Evolutionary conservation across 2,329 filamentous ascomycete genomes (phyloP).

Genomic region (Knufia petricola): DNA sequence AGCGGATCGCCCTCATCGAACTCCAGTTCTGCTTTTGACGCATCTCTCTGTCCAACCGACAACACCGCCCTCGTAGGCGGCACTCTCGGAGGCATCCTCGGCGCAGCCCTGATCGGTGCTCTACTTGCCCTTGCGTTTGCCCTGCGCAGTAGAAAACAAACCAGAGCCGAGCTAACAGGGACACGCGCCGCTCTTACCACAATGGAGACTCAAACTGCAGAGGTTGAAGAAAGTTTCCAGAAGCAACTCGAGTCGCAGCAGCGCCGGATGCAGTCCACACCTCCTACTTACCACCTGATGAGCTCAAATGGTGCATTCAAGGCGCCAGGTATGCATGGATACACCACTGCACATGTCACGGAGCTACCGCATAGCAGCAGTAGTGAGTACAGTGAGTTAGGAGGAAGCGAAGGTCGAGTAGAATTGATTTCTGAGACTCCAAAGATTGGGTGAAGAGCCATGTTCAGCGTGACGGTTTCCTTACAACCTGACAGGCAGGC

Average conservation of each 20-base stretch:
- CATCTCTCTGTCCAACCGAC: constrained; percentile 2
- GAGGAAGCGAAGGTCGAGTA: not conserved
- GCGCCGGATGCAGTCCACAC: not conserved
- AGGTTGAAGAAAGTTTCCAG: constrained; percentile 12
- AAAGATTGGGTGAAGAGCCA: not conserved
- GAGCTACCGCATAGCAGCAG: not conserved
- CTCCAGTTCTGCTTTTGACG: not conserved
- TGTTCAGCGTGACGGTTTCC: too few species aligned
- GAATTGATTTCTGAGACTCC: not conserved
- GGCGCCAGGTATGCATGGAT: not conserved
- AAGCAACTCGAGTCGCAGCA: constrained; percentile 10
- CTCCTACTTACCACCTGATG: not conserved
- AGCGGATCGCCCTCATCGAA: not conserved
- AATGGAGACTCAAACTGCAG: constrained; percentile 6
- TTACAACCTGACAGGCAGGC: too few species aligned
- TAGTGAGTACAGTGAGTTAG: not conserved
- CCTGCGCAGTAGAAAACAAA: constrained; percentile 5
- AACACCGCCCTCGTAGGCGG: constrained; percentile 6
- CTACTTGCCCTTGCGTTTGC: constrained; percentile 3
- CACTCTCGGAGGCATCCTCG: constrained; percentile 9
- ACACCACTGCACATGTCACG: not conserved
- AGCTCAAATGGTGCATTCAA: not conserved
- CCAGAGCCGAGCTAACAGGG: not conserved
- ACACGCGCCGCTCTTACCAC: constrained; percentile 6
- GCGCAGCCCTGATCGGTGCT: constrained; percentile 8